Evolutionary conservation across 441 rosid genomes (phyloP).

Genomic region (Gossypium davidsonii): DNA sequence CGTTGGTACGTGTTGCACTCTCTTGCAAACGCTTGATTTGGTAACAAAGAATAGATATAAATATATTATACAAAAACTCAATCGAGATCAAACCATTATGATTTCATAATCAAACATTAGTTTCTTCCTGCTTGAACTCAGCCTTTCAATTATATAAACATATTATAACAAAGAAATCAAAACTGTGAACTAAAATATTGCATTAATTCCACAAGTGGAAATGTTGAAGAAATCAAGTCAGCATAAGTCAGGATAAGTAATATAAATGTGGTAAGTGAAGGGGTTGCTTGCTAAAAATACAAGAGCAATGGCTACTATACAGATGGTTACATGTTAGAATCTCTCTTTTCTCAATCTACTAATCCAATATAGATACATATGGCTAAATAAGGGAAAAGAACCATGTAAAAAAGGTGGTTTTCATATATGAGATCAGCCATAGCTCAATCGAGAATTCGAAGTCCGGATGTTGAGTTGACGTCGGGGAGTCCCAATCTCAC

Average conservation of each 20-base stretch:
- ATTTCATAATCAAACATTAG: too few species aligned
- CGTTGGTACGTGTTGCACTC: too few species aligned
- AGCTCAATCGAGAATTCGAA: slow-evolving; percentile 60
- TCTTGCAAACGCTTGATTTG: too few species aligned
- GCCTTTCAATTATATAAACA: not conserved
- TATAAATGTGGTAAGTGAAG: slow-evolving; percentile 5
- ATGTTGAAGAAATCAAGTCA: slow-evolving; percentile 4
- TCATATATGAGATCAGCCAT: slow-evolving; percentile 23
- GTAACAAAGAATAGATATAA: too few species aligned
- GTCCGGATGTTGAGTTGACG: slow-evolving; percentile 56
- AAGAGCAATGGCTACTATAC: slow-evolving; percentile 25
- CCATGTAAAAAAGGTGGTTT: not conserved
- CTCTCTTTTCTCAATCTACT: slow-evolving; percentile 21
- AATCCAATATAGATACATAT: slow-evolving; percentile 23
- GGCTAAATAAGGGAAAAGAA: not conserved
- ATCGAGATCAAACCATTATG: too few species aligned
- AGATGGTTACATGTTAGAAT: slow-evolving; percentile 32
- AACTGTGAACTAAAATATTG: not conserved
- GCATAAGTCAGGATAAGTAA: not conserved
- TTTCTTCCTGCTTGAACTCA: too few species aligned
- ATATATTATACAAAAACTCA: too few species aligned
- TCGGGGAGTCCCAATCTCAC: slow-evolving; percentile 92
- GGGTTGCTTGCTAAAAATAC: slow-evolving; percentile 9
- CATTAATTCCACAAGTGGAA: slow-evolving; percentile 2
- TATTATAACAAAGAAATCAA: not conserved